Evolutionary conservation across 805 yeast genomes (phyloP), one percentile per base, ranked within the genome.

Genomic region (Komagataella pseudopastoris): DNA sequence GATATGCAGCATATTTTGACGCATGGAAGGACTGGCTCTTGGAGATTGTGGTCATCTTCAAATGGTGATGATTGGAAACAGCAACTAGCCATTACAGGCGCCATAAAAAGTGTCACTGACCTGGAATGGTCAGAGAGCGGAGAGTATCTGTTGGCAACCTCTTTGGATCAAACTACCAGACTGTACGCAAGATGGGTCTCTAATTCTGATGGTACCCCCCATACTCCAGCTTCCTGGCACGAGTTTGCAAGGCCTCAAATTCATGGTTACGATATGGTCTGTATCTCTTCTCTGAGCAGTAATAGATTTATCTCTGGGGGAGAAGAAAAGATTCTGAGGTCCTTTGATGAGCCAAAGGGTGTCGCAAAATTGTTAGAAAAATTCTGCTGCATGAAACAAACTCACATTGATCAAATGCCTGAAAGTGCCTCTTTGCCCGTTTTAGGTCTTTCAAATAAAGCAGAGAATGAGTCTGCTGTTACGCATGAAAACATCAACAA

Each of bases 221-320:
- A 72, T 48, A 52, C 56, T 0, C 49, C 47, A 1, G 53, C 56
- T 6, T 71, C 82, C 1, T 89, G 96, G 95, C 84, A 83, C 62
- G 99, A 93, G 64, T 83, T 93, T 65, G 88, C 96, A 1, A 77
- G 99, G 58, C 98, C 99, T 0, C 99, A 93, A 65, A 93, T 93
- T 56, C 99, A 93, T 65, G 99, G 99, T 6, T 93, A 88, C 63
- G 98, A 93, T 62, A 89, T 93, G 97, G 75, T 87, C 44, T 81
- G 96, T 57, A 71, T 86, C 6, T 78, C 81, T 44, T 72, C 84
- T 10, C 65, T 93, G 12, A 66, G 77, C 16, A 66, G 72, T 49
- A 72, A 85, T 1, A 70, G 76, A 56, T 91, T 87, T 68, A 85
- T 90, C 3, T 87, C 96, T 51, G 98, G 90, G 14, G 98, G 97